Evolutionary conservation across 306 rosid species (phyloP).

Genomic region (Sophora flavescens): DNA sequence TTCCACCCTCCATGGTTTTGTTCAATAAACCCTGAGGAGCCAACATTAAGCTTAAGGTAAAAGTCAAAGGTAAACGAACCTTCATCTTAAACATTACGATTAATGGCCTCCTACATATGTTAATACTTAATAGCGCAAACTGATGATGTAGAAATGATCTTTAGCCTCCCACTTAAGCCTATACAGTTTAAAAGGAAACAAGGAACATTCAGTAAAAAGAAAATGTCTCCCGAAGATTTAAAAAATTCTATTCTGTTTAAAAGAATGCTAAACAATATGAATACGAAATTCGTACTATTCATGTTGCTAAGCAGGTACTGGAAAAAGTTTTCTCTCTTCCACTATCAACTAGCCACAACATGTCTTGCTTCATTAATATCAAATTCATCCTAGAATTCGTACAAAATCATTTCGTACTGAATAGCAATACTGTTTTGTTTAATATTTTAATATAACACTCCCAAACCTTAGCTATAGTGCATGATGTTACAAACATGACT

Average conservation of each 20-base stretch:
- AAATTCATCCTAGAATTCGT: not conserved
- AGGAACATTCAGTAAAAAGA: not conserved
- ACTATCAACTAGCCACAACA: not conserved
- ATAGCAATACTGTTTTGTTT: not conserved
- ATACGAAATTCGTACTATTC: not conserved
- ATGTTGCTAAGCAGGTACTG: not conserved
- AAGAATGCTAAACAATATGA: no score
- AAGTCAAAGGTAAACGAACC: not conserved
- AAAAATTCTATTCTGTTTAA: not conserved
- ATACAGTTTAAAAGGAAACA: not conserved
- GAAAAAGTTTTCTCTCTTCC: not conserved
- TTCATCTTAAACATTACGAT: constrained; percentile 3
- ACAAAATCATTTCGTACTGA: not conserved
- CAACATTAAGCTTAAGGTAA: not conserved
- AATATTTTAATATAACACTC: not conserved
- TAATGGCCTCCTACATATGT: constrained; percentile 18
- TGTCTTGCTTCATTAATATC: not conserved
- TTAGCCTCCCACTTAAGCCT: constrained; percentile 9
- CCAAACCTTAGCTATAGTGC: not conserved
- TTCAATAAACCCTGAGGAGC: constrained; percentile 36
- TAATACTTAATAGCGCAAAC: not conserved
- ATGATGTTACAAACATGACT: not conserved
- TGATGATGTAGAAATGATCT: not conserved
- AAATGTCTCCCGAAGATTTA: constrained; percentile 15
- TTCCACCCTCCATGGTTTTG: constrained; percentile 51